These are phyloP conservation scores for Botryotinia convoluta DNA, from an alignment of 2,329 filamentous ascomycete genomes.

Conservation along the genomic window DNA sequence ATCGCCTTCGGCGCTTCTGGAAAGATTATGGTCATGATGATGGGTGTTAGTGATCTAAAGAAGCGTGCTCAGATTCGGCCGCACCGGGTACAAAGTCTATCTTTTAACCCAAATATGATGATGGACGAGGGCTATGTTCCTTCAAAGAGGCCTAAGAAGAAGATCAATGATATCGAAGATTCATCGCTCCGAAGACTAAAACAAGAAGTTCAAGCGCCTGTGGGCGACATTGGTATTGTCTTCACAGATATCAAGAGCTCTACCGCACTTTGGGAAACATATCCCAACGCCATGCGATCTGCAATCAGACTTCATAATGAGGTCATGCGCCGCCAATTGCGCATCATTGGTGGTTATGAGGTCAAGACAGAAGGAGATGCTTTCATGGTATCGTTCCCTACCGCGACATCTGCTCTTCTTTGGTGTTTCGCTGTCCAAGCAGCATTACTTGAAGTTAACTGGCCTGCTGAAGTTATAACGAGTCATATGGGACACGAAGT, in stretches of 20 bases:
- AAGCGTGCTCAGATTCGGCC: slow-evolving; percentile 71
- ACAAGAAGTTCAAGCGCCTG: slow-evolving; percentile 86
- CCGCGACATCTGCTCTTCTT: slow-evolving; percentile 86
- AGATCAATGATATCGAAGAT: slow-evolving; percentile 65
- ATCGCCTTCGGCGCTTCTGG: slow-evolving; percentile 91
- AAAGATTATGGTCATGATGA: slow-evolving; percentile 99
- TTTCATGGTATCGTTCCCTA: slow-evolving; percentile 98
- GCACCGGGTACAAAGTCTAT: slow-evolving; percentile 73
- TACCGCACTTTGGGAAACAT: slow-evolving; percentile 92
- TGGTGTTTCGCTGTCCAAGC: slow-evolving; percentile 97
- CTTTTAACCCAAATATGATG: slow-evolving; percentile 73
- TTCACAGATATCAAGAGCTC: slow-evolving; percentile 99
- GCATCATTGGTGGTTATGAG: slow-evolving; percentile 93
- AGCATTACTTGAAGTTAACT: slow-evolving; percentile 80
- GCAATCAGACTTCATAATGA: slow-evolving; percentile 98
- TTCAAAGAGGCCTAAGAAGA: slow-evolving; percentile 63
- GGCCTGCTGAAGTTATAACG: slow-evolving; percentile 89
- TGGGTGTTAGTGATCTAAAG: slow-evolving; percentile 88
- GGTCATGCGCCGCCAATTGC: slow-evolving; percentile 88
- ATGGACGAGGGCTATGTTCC: slow-evolving; percentile 68
- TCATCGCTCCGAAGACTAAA: slow-evolving; percentile 84
- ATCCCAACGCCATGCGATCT: slow-evolving; percentile 90
- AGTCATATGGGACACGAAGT: slow-evolving; percentile 81
- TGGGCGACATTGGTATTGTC: slow-evolving; percentile 85
- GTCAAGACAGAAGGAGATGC: slow-evolving; percentile 99